Conservation (phyloP, 176 grass and related monocot genomes). For the Oryza glumipatula region DNA sequence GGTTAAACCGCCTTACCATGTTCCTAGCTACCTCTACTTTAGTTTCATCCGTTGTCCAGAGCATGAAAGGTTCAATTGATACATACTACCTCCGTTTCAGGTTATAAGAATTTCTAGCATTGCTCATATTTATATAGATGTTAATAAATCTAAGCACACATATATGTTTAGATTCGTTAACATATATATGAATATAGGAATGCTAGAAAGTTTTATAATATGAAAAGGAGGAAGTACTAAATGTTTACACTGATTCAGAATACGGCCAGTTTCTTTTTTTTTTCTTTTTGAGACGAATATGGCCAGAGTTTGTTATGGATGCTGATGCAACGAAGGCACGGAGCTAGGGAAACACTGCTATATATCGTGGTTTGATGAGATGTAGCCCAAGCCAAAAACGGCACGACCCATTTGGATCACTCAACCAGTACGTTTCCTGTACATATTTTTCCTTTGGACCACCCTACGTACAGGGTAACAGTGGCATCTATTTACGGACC, state of each 20-base stretch:
- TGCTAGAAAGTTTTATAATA: too few relatives aligned
- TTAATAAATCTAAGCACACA: too few relatives aligned
- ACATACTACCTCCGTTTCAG: too few relatives aligned
- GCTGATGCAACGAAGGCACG: background rate
- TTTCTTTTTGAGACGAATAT: background rate
- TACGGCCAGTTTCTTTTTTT: background rate
- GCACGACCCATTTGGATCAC: background rate
- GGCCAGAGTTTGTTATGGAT: background rate
- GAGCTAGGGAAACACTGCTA: background rate
- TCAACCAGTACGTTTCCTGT: background rate
- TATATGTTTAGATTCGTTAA: too few relatives aligned
- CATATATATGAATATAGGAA: too few relatives aligned
- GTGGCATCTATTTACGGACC: slow-evolving; percentile 27
- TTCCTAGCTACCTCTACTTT: background rate
- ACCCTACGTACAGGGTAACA: slow-evolving; percentile 13
- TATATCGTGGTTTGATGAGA: background rate
- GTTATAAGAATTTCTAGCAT: too few relatives aligned
- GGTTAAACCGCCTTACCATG: background rate
- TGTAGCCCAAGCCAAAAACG: background rate
- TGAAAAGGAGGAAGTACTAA: too few relatives aligned
- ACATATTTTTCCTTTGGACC: background rate
- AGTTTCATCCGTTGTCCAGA: background rate
- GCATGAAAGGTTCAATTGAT: background rate
- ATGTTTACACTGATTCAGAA: background rate
- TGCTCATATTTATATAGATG: too few relatives aligned